A percentile compares a stretch with the other conserved stretches of the same genome.
Conservation (phyloP, 164 flowering plant genomes). For the Chimonanthus praecox region DNA sequence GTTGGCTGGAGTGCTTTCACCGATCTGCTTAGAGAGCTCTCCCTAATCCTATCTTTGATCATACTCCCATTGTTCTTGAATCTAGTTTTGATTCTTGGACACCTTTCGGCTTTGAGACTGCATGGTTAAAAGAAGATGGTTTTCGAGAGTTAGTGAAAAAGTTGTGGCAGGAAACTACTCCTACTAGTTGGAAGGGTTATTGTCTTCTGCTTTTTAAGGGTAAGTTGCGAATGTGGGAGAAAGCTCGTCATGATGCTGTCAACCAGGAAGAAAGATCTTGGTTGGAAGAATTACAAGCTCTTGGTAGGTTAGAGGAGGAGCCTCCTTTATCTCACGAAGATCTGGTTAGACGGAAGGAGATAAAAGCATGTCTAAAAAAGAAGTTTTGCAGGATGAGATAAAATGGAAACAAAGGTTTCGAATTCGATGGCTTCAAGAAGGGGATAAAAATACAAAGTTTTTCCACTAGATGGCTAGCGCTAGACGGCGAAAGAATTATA, state of each 20-base stretch:
- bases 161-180: neutral
- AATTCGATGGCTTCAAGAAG: too few relatives aligned
- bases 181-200: neutral
- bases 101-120: neutral
- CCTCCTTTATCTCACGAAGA: neutral
- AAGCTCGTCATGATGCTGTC: neutral
- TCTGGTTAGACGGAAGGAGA: neutral
- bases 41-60: neutral
- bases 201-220: neutral
- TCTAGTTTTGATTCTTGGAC: neutral
- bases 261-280: neutral
- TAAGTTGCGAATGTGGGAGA: neutral
- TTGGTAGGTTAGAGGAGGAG: neutral
- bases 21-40: neutral
- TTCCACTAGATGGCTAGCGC: too few relatives aligned
- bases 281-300: neutral
- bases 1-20: neutral
- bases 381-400: neutral
- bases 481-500: too few relatives aligned
- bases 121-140: neutral
- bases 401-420: neutral
- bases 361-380: neutral
- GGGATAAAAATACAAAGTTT: too few relatives aligned
- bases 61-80: neutral
- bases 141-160: neutral